Base-by-base conservation (phyloP, 306 rosid genomes). In the Boehmeria nivea region DNA sequence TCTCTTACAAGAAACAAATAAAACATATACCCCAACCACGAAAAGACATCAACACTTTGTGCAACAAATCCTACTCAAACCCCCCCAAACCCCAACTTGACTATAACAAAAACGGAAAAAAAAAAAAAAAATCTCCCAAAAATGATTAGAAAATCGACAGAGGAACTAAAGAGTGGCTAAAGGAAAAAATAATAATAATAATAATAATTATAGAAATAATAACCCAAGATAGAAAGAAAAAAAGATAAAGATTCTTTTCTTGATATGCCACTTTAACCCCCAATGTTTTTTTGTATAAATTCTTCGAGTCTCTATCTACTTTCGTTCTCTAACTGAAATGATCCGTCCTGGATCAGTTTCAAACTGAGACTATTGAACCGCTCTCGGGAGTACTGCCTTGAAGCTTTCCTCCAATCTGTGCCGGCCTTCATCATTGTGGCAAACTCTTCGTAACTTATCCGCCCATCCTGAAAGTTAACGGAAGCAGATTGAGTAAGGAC, bases 351-450 rank as follows among this genome's bases (percentile, higher is more conserved):
- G 68, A 78, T 66, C 79, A 91, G 60, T 43, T 54, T 81, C 66
- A 80, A 60, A 65, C 96, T 91, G 25, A 91, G 83, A 74, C 64
- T 87, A 5, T 72, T 85, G 66, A 91, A 91, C 79, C 89, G 82
- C 45, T 91, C 99, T 38, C 99, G 79, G 2, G 99, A 91, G 63
- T 87, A 91, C 72, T 91, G 96, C 66, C 96, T 84, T 52, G 99
- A 87, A 12, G 94, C 99, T 74, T 87, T 91, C 69, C 99, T 81
- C 99, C 99, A 91, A 69, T 91, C 96, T 31, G 99, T 91, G 14
- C 95, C 99, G 0, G 96, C 87, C 82, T 87, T 91, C 99, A 91
- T 91, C 99, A 91, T 91, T 8, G 89, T 20, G 1, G 88, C 70
- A 34, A 91, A 91, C 51, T 91, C 99, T 22, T 85, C 95, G 4